These are phyloP conservation scores for Cichorium intybus DNA, from an alignment of 140 eudicot genomes.

Conservation along the genomic window DNA sequence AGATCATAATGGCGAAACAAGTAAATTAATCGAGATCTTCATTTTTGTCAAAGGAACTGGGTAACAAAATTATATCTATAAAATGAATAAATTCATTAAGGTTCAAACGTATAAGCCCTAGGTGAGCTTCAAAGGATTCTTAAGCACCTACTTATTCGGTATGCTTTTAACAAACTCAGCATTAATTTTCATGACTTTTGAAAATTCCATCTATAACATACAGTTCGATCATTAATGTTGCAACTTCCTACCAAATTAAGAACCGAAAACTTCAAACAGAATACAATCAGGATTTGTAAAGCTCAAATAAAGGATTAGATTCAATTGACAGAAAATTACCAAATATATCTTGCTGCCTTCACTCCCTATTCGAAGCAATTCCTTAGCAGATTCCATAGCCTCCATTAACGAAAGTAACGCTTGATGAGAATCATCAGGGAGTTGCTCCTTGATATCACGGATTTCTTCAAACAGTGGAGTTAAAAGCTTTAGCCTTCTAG, in stretches of 20 bases:
- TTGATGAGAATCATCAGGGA: conserved; percentile 34
- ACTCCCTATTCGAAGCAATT: conserved; percentile 65
- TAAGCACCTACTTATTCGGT: background rate
- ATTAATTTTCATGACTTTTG: background rate
- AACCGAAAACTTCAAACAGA: background rate
- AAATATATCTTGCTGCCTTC: conserved; percentile 78
- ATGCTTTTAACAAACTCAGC: conserved; percentile 5
- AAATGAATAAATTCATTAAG: background rate
- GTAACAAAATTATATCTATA: background rate
- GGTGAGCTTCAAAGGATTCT: background rate
- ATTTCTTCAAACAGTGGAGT: conserved; percentile 91
- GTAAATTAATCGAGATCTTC: conserved; percentile 19
- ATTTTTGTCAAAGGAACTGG: background rate
- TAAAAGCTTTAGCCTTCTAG: conserved; percentile 77
- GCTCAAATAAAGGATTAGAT: conserved; percentile 4
- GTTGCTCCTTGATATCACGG: conserved; percentile 48
- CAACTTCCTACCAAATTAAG: conserved; percentile 10
- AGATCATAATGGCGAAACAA: conserved; percentile 4
- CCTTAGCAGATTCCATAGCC: conserved; percentile 58
- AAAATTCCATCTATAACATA: background rate
- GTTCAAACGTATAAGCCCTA: conserved; percentile 11
- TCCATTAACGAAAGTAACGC: conserved; percentile 40
- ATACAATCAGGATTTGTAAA: background rate
- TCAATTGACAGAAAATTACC: conserved; percentile 39
- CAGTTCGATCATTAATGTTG: background rate